These are phyloP conservation scores for Ulvella scutata DNA, from an alignment of 139 green algal genomes.

Conservation along the genomic window DNA sequence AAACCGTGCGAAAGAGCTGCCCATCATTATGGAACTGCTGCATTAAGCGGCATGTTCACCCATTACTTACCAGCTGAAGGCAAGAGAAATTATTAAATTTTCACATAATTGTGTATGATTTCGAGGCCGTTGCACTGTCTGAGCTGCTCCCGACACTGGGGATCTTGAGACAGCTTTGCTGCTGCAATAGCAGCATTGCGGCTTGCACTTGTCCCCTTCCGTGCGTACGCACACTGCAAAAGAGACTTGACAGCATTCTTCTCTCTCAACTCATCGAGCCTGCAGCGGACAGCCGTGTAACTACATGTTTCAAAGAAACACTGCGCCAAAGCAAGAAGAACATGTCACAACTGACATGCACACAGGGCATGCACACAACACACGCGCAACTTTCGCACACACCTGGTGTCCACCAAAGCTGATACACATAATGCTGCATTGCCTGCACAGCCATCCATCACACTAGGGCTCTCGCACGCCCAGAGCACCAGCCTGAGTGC, in stretches of 20 bases:
- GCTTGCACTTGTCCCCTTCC: slow-evolving; percentile 14
- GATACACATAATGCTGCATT: not conserved
- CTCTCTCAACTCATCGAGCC: slow-evolving; percentile 5
- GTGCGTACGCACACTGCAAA: slow-evolving; percentile 23
- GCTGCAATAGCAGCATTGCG: slow-evolving; percentile 49
- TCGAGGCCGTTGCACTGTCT: slow-evolving; percentile 45
- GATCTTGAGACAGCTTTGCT: slow-evolving; percentile 29
- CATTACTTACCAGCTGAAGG: not conserved
- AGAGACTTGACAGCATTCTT: slow-evolving; percentile 21
- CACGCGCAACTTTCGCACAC: no score
- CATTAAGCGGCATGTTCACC: no score
- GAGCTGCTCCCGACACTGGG: slow-evolving; percentile 22
- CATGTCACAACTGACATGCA: no score
- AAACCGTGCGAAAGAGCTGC: no score
- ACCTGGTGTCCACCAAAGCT: no score
- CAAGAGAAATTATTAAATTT: not conserved
- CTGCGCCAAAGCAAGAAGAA: no score
- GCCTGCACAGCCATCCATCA: not conserved
- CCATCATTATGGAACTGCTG: no score
- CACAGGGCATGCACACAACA: no score
- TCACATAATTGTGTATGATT: slow-evolving; percentile 40
- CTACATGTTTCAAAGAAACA: no score
- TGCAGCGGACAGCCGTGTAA: no score
- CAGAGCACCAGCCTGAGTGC: not conserved
- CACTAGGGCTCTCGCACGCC: not conserved